These are phyloP conservation scores for Trifolium fragiferum DNA, from an alignment of 306 rosid species.

Conservation along the genomic window DNA sequence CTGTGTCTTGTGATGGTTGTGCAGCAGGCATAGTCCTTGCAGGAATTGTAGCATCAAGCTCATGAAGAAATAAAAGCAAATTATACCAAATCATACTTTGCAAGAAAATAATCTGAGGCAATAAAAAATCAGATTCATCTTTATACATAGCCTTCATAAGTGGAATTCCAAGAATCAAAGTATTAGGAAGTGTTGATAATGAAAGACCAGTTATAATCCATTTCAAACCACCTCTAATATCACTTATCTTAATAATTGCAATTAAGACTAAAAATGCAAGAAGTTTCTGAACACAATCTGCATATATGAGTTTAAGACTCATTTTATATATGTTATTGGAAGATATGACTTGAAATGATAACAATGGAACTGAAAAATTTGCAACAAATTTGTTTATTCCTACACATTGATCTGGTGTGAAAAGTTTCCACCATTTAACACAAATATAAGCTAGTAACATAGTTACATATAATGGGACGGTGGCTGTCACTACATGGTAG, in stretches of 20 bases:
- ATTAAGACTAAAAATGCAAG: slow-evolving; percentile 58
- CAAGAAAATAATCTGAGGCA: slow-evolving; percentile 78
- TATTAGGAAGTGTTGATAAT: slow-evolving; percentile 89
- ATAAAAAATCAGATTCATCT: slow-evolving; percentile 61
- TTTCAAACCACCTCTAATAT: slow-evolving; percentile 60
- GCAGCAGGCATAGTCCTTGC: slow-evolving; percentile 64
- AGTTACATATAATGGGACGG: slow-evolving; percentile 83
- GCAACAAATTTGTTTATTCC: slow-evolving; percentile 97
- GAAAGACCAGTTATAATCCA: slow-evolving; percentile 82
- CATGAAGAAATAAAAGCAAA: slow-evolving; percentile 74
- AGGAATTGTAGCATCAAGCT: slow-evolving; percentile 63
- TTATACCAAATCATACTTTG: slow-evolving; percentile 95
- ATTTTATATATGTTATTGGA: slow-evolving; percentile 76
- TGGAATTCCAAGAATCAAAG: slow-evolving; percentile 89
- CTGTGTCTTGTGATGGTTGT: slow-evolving; percentile 65
- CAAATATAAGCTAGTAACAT: slow-evolving; percentile 86
- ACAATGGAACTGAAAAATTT: slow-evolving; percentile 84
- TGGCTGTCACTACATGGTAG: slow-evolving; percentile 81
- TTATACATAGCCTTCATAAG: slow-evolving; percentile 89
- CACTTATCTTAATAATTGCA: slow-evolving; percentile 57
- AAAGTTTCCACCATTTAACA: slow-evolving; percentile 91
- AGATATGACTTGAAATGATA: slow-evolving; percentile 87
- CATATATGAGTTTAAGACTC: slow-evolving; percentile 69
- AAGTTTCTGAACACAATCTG: slow-evolving; percentile 74
- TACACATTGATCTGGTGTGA: slow-evolving; percentile 87